A percentile compares a stretch with the other conserved stretches of the same genome.
Conservation (phyloP, 208 protist genomes). For the Trypanosoma grayi region DNA sequence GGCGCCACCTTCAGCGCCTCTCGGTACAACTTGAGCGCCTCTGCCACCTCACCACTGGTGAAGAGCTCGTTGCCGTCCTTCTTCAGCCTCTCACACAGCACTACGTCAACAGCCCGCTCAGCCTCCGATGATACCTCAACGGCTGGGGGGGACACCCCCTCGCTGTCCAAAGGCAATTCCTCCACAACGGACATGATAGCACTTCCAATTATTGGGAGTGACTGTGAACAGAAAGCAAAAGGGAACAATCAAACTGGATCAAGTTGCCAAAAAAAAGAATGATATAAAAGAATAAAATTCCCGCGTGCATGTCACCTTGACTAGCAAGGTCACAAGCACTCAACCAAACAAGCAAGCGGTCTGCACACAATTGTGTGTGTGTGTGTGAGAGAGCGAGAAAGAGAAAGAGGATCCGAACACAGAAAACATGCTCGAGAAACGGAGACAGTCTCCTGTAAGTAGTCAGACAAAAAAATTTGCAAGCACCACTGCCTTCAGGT, state of each 20-base stretch:
- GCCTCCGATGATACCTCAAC: neutral
- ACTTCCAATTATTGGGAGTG: neutral
- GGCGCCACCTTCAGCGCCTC: conserved; percentile 53
- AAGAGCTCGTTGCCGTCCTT: conserved; percentile 68
- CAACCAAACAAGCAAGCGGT: too few relatives aligned
- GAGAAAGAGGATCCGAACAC: neutral
- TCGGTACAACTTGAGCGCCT: conserved; percentile 74
- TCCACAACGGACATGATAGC: conserved; percentile 18
- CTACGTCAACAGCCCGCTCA: conserved; percentile 35
- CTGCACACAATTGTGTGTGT: too few relatives aligned
- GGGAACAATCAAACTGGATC: neutral
- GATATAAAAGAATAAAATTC: too few relatives aligned
- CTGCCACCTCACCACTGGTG: conserved; percentile 36
- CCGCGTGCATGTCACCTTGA: too few relatives aligned
- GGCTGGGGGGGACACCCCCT: neutral
- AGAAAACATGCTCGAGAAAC: neutral
- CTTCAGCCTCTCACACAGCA: conserved; percentile 63
- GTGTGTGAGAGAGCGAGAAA: too few relatives aligned
- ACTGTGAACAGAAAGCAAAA: conserved; percentile 16
- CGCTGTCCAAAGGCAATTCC: conserved; percentile 12
- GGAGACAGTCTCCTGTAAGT: neutral
- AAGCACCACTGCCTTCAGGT: conserved; percentile 89
- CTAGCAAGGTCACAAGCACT: too few relatives aligned
- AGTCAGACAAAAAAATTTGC: conserved; percentile 90
- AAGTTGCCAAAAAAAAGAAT: conserved; percentile 2